Base-by-base conservation (phyloP, 805 yeast species). In the Kazachstania taianensis region DNA sequence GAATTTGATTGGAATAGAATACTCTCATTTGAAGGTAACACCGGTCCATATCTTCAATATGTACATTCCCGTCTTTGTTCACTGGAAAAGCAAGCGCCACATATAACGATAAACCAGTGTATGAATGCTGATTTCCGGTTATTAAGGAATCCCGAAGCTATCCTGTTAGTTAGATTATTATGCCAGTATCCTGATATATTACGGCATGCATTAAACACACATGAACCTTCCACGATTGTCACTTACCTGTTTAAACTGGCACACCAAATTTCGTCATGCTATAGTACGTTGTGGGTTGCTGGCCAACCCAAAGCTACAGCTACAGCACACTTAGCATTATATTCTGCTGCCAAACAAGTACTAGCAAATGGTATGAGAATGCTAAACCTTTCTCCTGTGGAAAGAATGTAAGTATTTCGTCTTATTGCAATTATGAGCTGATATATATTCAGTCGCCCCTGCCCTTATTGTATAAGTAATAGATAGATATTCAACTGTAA, bases 21-120 rank as follows among this genome's bases (percentile, higher is more conserved):
- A 96, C 72, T 82, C 30, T 85, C 97, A 3, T 87, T 92, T 48
- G 98, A 92, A 69, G 98, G 98, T 64, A 98, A 92, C 64, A 92
- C 98, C 39, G 98, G 98, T 59, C 97, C 98, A 41, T 92, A 92
- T 66, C 72, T 92, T 59, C 98, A 92, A 65, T 92, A 92, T 57
- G 97, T 98, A 30, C 98, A 92, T 65, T 86, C 97, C 15, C 83
- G 98, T 64, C 75, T 92, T 57, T 75, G 94, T 65, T 86, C 96
- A 5, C 86, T 92, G 50, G 87, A 84, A 65, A 81, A 97, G 68
- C 84, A 83, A 50, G 75, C 94, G 15, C 27, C 55, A 14, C 65
- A 62, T 20, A 70, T 79, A 35, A 55, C 66, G 6, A 45, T 57
- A 5, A 67, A 63, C 19, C 62, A 68, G 36, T 61, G 69, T 53